Evolutionary conservation across 2,329 filamentous ascomycete genomes (phyloP).

Genomic region (Talaromyces verruculosus): DNA sequence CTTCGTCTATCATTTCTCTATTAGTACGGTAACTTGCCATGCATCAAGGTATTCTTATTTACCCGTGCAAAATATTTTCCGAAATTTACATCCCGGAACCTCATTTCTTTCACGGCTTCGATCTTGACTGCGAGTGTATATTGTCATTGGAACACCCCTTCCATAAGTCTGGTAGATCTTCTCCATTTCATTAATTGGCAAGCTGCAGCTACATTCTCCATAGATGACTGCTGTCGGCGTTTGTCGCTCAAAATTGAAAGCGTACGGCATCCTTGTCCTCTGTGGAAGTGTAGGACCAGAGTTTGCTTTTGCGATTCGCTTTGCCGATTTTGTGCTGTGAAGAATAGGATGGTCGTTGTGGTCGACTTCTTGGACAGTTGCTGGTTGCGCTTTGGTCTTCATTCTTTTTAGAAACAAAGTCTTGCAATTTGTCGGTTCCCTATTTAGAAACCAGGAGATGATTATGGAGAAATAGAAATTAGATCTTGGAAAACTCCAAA

Average conservation of each 20-base stretch:
- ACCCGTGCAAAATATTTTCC: constrained; percentile 24
- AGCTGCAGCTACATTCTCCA: constrained; percentile 21
- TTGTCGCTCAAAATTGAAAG: not conserved
- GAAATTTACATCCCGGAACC: constrained; percentile 23
- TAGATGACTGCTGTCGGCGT: not conserved
- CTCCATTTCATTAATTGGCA: constrained; percentile 23
- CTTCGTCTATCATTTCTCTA: constrained; percentile 5
- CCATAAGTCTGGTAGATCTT: constrained; percentile 8
- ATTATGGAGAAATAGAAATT: not conserved
- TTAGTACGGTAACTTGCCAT: not conserved
- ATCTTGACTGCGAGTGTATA: constrained; percentile 24
- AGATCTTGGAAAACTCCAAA: not conserved
- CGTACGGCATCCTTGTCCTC: not conserved
- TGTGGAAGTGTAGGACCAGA: not conserved
- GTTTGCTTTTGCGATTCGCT: not conserved
- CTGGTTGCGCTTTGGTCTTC: constrained; percentile 4
- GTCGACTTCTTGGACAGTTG: constrained; percentile 7
- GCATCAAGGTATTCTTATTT: not conserved
- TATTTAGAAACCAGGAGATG: not conserved
- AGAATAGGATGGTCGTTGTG: constrained; percentile 3
- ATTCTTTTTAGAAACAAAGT: not conserved
- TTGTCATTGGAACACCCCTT: constrained; percentile 17
- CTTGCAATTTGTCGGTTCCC: not conserved
- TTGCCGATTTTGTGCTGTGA: constrained; percentile 8
- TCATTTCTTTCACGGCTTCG: constrained; percentile 22